These are phyloP conservation scores for Epichloe typhina DNA, from an alignment of 2,329 filamentous ascomycete species.

Conservation along the genomic window DNA sequence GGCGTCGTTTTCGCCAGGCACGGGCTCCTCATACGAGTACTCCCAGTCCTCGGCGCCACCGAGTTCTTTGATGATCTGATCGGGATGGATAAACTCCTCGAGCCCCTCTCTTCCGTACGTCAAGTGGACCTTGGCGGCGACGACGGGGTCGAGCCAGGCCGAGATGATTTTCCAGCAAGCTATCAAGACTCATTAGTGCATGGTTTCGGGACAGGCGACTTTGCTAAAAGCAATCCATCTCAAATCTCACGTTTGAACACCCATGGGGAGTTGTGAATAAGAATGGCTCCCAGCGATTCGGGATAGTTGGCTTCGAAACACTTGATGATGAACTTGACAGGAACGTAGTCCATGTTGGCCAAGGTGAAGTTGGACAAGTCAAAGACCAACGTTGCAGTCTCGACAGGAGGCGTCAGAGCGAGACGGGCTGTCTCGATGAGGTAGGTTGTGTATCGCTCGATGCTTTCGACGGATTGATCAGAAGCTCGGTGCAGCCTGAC, in stretches of 20 bases:
- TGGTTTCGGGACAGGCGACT: too few relatives aligned
- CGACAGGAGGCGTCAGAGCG: conserved; percentile 7
- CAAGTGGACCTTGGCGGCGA: conserved; percentile 60
- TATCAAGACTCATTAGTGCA: conserved; percentile 3
- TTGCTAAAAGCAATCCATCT: too few relatives aligned
- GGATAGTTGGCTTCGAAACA: conserved; percentile 70
- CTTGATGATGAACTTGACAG: conserved; percentile 68
- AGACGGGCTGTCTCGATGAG: conserved; percentile 21
- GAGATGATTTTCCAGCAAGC: conserved; percentile 49
- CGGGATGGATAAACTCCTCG: conserved; percentile 45
- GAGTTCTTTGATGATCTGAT: conserved; percentile 41
- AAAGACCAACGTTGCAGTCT: conserved; percentile 40
- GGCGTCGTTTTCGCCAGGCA: conserved; percentile 42
- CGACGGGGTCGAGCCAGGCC: conserved; percentile 64
- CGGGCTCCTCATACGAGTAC: conserved; percentile 52
- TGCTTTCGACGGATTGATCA: conserved; percentile 18
- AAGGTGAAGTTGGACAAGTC: conserved; percentile 60
- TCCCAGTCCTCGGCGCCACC: conserved; percentile 54
- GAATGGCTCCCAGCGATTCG: conserved; percentile 55
- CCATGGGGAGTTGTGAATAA: conserved; percentile 66
- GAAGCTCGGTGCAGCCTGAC: conserved; percentile 20
- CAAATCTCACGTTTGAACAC: conserved; percentile 38
- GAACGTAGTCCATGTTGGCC: conserved; percentile 64
- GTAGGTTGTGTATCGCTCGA: conserved; percentile 26
- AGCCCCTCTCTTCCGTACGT: conserved; percentile 50